Percentiles rank a stretch among this genome's conserved stretches.
phyloP scores from a whole-genome alignment of 1,284 basidiomycete genomes.

The Cutaneotrichosporon cyanovorans region DNA sequence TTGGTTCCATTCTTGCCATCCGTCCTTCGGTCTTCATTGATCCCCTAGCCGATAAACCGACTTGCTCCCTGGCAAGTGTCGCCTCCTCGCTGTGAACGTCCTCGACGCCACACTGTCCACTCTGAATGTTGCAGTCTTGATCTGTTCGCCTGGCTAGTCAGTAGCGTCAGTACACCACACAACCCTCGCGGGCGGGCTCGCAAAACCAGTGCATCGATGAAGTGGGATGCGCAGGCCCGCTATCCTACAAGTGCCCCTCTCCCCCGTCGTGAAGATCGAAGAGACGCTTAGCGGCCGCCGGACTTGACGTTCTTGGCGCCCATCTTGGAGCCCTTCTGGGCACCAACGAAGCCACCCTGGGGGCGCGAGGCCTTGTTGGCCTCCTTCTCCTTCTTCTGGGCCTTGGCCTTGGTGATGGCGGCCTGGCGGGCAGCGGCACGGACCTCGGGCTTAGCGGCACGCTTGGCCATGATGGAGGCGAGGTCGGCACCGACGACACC shows the following conservation, averaged over 20 bases:
- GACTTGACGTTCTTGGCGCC: slow-evolving; percentile 80
- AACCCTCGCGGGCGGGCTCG: not conserved
- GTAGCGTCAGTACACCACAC: not conserved
- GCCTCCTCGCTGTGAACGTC: no score
- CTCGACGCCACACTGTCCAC: no score
- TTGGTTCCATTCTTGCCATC: no score
- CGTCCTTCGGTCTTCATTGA: no score
- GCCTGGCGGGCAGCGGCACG: slow-evolving; percentile 71
- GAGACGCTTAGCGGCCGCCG: slow-evolving; percentile 40
- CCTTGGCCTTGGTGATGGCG: slow-evolving; percentile 86
- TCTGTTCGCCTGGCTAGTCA: no score
- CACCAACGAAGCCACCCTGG: slow-evolving; percentile 52
- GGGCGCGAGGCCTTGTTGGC: slow-evolving; percentile 69
- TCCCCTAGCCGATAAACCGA: no score
- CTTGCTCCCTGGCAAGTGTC: no score
- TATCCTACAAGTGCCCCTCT: slow-evolving; percentile 25
- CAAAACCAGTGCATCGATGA: slow-evolving; percentile 20
- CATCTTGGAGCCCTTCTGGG: slow-evolving; percentile 88
- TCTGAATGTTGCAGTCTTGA: no score
- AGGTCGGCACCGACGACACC: slow-evolving; percentile 97
- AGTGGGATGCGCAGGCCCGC: slow-evolving; percentile 10
- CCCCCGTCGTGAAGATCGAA: slow-evolving; percentile 3
- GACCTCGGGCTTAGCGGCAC: slow-evolving; percentile 82
- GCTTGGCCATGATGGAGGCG: slow-evolving; percentile 78
- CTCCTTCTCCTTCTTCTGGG: slow-evolving; percentile 94